A percentile compares a stretch with the other conserved stretches of the same genome.
phyloP scores from a whole-genome alignment of 2,329 filamentous ascomycete species.

The Neurospora sp. region DNA sequence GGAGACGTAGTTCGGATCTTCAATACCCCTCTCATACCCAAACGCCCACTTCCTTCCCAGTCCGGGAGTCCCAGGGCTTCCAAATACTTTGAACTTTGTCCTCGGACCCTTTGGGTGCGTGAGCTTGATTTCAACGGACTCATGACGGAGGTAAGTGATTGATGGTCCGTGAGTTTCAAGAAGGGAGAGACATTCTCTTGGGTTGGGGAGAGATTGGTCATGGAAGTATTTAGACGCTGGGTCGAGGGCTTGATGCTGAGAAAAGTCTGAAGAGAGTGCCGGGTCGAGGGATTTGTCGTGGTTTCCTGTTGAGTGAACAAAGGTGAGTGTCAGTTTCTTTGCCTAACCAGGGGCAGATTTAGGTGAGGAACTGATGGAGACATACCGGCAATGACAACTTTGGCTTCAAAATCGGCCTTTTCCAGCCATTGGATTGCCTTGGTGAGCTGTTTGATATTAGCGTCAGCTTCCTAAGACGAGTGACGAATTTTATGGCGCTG shows the following conservation, averaged over 20 bases:
- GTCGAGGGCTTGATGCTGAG: not conserved
- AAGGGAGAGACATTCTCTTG: constrained; percentile 43
- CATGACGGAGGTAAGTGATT: constrained; percentile 57
- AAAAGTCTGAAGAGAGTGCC: not conserved
- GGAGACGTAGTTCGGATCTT: constrained; percentile 1
- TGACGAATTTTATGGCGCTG: not conserved
- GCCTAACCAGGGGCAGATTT: not conserved
- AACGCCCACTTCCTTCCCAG: constrained; percentile 50
- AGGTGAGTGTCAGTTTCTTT: not conserved
- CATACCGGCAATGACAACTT: constrained; percentile 59
- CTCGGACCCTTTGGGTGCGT: constrained; percentile 41
- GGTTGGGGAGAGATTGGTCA: constrained; percentile 44
- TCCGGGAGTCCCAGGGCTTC: constrained; percentile 57
- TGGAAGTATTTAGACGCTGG: constrained; percentile 33
- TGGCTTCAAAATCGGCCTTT: constrained; percentile 56
- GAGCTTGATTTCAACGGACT: constrained; percentile 44
- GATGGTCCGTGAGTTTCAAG: constrained; percentile 31
- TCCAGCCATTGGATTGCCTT: constrained; percentile 59
- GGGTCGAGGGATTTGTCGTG: not conserved
- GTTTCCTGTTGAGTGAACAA: not conserved
- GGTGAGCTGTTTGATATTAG: constrained; percentile 32
- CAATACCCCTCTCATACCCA: constrained; percentile 37
- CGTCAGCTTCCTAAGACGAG: not conserved
- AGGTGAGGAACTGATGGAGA: not conserved
- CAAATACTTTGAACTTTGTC: constrained; percentile 59